Evolutionary conservation across 805 yeast species (phyloP).

Genomic region (Zygoascus bituminiphila): DNA sequence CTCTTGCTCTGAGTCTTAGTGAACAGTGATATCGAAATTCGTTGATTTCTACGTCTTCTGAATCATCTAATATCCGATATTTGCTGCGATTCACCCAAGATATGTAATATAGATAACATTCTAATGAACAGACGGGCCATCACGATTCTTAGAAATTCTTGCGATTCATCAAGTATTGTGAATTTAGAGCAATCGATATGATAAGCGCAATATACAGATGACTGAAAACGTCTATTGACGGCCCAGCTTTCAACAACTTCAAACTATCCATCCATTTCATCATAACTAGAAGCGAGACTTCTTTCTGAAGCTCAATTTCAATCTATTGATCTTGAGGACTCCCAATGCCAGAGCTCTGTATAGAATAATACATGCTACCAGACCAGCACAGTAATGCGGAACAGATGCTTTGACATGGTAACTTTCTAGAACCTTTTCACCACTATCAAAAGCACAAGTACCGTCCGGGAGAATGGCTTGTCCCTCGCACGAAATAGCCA

Average conservation of each 20-base stretch:
- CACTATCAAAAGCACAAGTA: slow-evolving; percentile 43
- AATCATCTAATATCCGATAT: background rate
- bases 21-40: background rate
- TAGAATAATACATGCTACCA: slow-evolving; percentile 21
- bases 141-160: no score
- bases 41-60: background rate
- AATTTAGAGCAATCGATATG: no score
- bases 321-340: slow-evolving; percentile 19
- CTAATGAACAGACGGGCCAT: no score
- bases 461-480: slow-evolving; percentile 27
- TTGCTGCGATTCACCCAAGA: no score
- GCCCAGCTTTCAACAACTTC: no score
- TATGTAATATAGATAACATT: no score
- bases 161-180: no score
- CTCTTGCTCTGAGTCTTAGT: slow-evolving; percentile 2
- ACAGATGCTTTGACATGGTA: slow-evolving; percentile 35
- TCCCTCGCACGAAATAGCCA: slow-evolving; percentile 43
- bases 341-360: slow-evolving; percentile 22
- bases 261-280: no score
- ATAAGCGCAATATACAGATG: no score
- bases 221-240: no score
- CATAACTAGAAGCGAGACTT: slow-evolving; percentile 1
- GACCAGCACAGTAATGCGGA: slow-evolving; percentile 18
- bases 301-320: slow-evolving; percentile 16
- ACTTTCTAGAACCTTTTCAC: slow-evolving; percentile 46